Evolutionary conservation across 345 rosid genomes (phyloP), one percentile per base, ranked within the genome.

Genomic region (Chamaenerion angustifolium): DNA sequence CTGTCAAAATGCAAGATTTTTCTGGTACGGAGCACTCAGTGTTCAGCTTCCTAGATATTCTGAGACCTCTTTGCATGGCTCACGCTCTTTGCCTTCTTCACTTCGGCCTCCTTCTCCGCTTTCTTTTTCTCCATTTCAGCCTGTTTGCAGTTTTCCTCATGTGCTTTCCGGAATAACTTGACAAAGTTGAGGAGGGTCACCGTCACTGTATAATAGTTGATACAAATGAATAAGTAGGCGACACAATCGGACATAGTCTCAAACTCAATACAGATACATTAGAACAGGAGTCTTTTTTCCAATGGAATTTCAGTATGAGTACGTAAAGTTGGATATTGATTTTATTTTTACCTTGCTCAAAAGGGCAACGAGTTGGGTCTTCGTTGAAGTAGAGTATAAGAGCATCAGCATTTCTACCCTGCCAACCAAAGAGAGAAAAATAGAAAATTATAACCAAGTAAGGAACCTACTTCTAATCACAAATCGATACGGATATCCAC

Each of bases 361-460:
- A 88, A 1, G 95, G 99, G 67, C 80, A 88, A 23, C 88, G 83
- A 14, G 78, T 81, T 12, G 99, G 99, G 73, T 93, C 99, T 80
- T 93, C 99, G 7, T 88, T 86, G 61, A 93, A 93, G 57, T 93
- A 93, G 49, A 75, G 69, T n/a, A 85, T 95, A 67, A 93, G 96
- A 55, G 88, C 92, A 81, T 93, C 95, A 42, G 99, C 99, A 71
- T 88, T 88, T 63, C 85, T 80, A 58, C 96, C 99, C 99, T 93
- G 83, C 60, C 57, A 66, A 72, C 56, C 56, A 45, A 43, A 55
- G 21, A 42, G 55, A 41, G 16, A 16, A 35, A n/a, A n/a, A n/a
- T n/a, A n/a, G n/a, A 31, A 31, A 7, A 31, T 31, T 4, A 31
- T 31, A 31, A 31, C 43, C 35, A 56, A 51, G 52, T 11, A 45